Base-by-base conservation (phyloP, 257 asterid genomes). In the Anisodus tanguticus region DNA sequence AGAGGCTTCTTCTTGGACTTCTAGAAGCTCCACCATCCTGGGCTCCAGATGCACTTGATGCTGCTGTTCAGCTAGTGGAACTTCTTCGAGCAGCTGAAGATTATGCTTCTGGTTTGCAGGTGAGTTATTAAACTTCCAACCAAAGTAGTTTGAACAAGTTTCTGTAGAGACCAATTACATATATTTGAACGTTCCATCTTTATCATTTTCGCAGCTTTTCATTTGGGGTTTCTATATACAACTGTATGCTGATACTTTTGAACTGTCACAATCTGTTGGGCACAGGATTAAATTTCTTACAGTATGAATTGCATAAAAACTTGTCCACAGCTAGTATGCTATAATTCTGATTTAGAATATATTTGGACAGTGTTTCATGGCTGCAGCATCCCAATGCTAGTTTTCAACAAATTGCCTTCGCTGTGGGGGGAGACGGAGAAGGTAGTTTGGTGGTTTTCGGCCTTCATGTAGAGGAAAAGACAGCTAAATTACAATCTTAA, bases 21-120 rank as follows among this genome's bases (percentile, higher is more conserved):
- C 88, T 97, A 85, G 99, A 97, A 89, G 99, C 99, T 84, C 98
- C 99, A 37, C 98, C 99, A 37, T 97, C 99, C 31, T 95, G 98
- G 99, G 99, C 99, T 79, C 99, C 99, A 16, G 99, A 97, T 90
- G 99, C 99, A 76, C 98, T 97, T 83, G 98, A 97, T 89, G 99
- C 99, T 90, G 95, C 99, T 87, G 98, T 97, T 63, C 99, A 97
- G 86, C 91, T 97, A 63, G 99, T 97, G 90, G 99, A 97, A 90
- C 97, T 97, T 77, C 97, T 97, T 79, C 95, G 98, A 85, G 99
- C 99, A 79, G 99, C 99, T 70, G 99, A 97, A 87, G 99, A 95
- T 88, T 97, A 95, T 89, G 97, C 98, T 86, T 82, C 98, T 53
- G 95, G 96, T 81, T 92, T 93, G 93, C 92, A 98, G 95, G 98